Evolutionary conservation across 176 grass and related monocot species (phyloP).

Genomic region (Panicum miliaceum): DNA sequence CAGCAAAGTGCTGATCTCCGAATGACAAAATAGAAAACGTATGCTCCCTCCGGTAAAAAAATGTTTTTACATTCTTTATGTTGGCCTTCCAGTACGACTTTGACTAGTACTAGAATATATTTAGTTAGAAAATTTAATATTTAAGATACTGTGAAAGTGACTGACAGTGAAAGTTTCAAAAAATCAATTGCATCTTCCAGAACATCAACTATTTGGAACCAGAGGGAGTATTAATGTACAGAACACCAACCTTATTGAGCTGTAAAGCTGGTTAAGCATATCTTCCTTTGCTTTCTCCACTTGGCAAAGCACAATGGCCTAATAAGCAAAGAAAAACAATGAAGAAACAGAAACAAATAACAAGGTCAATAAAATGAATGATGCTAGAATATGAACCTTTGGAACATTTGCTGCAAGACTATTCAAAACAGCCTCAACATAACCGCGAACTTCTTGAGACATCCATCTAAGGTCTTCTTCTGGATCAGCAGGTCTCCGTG

Average conservation of each 20-base stretch:
- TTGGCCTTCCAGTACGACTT: not conserved
- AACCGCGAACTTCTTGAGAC: constrained; percentile 99
- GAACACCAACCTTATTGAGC: constrained; percentile 73
- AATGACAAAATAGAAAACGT: constrained; percentile 15
- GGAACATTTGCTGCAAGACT: constrained; percentile 97
- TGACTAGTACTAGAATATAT: not conserved
- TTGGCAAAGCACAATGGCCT: constrained; percentile 98
- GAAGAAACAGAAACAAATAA: not conserved
- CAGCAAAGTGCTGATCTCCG: not conserved
- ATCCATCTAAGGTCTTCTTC: constrained; percentile 99
- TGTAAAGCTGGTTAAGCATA: constrained; percentile 97
- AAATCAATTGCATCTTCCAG: not conserved
- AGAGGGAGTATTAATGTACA: constrained; percentile 17
- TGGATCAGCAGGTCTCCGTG: constrained; percentile 88
- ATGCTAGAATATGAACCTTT: constrained; percentile 60
- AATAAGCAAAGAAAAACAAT: constrained; percentile 46
- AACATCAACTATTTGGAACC: not conserved
- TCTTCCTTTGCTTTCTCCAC: constrained; percentile 99
- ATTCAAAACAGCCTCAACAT: constrained; percentile 95
- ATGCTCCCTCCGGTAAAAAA: too few species aligned
- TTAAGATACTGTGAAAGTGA: not conserved
- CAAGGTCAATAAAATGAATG: constrained; percentile 4
- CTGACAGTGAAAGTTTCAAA: not conserved
- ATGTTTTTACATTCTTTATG: not conserved
- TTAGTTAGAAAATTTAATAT: not conserved